A percentile compares a stretch with the other conserved stretches of the same genome.
Evolutionary conservation across 1,284 basidiomycete genomes (phyloP).

Genomic region (Apiotrichum domesticum): DNA sequence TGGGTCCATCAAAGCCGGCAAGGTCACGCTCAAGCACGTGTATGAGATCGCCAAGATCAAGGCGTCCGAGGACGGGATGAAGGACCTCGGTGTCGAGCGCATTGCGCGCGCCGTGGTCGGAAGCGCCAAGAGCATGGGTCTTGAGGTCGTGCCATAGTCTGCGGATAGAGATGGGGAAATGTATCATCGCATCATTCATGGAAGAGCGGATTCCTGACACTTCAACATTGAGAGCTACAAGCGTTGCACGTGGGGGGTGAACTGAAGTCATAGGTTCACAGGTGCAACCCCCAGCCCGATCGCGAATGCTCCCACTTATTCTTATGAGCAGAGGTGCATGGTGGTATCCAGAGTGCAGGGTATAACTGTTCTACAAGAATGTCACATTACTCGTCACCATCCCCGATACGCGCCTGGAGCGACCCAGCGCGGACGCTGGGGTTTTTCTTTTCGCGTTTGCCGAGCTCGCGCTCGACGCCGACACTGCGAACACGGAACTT

Average conservation of each 20-base stretch:
- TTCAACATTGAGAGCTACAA: background rate
- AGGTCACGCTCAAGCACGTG: constrained; percentile 89
- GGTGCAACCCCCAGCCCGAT: no score
- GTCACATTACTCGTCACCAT: background rate
- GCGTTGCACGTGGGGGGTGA: no score
- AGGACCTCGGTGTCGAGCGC: constrained; percentile 72
- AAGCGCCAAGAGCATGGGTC: constrained; percentile 74
- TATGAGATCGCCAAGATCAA: constrained; percentile 99
- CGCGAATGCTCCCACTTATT: no score
- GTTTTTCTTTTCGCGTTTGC: background rate
- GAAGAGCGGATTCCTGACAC: background rate
- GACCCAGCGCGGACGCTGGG: background rate
- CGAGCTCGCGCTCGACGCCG: constrained; percentile 15
- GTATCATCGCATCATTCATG: constrained; percentile 13
- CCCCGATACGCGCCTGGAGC: background rate
- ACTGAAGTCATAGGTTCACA: no score
- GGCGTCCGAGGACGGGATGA: constrained; percentile 78
- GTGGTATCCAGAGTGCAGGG: constrained; percentile 3
- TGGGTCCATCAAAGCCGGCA: constrained; percentile 55
- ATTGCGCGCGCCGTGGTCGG: constrained; percentile 83
- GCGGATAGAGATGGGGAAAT: background rate
- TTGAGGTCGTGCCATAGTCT: constrained; percentile 71
- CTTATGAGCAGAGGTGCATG: background rate
- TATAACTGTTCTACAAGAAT: background rate
- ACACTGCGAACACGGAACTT: constrained; percentile 27